A percentile compares a stretch with the other conserved stretches of the same genome.
phyloP scores from a whole-genome alignment of 192 early-diverging fungal species.

The Phlyctochytrium arcticum region DNA sequence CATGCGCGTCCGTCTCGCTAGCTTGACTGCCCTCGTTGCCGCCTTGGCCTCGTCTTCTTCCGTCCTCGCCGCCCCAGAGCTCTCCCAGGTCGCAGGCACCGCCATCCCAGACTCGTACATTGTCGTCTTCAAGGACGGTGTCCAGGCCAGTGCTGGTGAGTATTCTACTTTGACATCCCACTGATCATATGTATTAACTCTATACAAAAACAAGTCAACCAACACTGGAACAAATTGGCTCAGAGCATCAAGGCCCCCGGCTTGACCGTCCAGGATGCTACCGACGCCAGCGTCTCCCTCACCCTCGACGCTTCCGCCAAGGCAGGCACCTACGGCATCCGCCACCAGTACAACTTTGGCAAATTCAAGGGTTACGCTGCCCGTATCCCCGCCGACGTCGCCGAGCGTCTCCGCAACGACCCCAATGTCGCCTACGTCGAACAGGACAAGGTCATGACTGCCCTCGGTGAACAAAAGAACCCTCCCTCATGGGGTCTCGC shows the following conservation, averaged over 20 bases:
- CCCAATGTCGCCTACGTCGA: constrained; percentile 47
- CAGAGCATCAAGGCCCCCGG: neutral
- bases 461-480: constrained; percentile 33
- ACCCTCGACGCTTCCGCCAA: neutral
- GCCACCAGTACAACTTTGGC: constrained; percentile 26
- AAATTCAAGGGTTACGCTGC: constrained; percentile 45
- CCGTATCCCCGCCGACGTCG: constrained; percentile 30
- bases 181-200: too few species aligned
- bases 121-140: constrained; percentile 34
- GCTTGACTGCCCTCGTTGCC: neutral
- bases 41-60: neutral
- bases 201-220: too few species aligned
- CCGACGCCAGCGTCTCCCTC: neutral
- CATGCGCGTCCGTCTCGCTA: constrained; percentile 6
- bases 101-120: constrained; percentile 37
- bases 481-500: constrained; percentile 43
- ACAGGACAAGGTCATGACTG: constrained; percentile 40
- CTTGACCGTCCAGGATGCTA: neutral
- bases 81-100: constrained; percentile 16
- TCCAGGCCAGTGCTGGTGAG: constrained; percentile 11
- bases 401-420: constrained; percentile 25
- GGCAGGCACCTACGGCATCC: constrained; percentile 23
- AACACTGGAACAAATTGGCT: neutral
- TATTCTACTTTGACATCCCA: too few species aligned
- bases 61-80: constrained; percentile 15